Evolutionary conservation across 31 red algal genomes (phyloP).

Genomic region (Bonnemaisonia californica): DNA sequence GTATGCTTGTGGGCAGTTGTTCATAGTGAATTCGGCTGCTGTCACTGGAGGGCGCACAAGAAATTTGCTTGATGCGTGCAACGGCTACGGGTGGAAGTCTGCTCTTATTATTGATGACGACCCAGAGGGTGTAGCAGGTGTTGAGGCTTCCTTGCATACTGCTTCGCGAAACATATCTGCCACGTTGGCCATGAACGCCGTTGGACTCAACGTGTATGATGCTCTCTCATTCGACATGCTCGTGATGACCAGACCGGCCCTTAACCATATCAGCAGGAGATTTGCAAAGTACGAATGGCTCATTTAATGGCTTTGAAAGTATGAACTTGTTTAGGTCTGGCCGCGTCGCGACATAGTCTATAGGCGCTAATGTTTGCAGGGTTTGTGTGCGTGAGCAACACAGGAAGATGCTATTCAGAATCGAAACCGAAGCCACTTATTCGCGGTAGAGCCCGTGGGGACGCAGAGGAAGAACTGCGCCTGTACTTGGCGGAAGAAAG

Average conservation of each 20-base stretch:
- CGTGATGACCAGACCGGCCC: constrained; percentile 69
- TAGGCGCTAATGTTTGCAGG: too few species aligned
- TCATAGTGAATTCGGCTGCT: constrained; percentile 74
- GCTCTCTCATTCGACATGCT: constrained; percentile 74
- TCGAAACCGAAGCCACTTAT: constrained; percentile 19
- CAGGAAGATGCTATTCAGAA: constrained; percentile 25
- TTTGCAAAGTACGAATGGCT: constrained; percentile 73
- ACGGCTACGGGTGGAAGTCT: constrained; percentile 52
- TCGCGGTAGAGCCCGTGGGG: constrained; percentile 27
- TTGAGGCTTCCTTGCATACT: constrained; percentile 43
- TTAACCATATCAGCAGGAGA: constrained; percentile 60
- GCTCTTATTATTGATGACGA: constrained; percentile 69
- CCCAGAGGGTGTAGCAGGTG: constrained; percentile 27
- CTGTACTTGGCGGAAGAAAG: constrained; percentile 24
- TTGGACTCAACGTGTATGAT: constrained; percentile 89
- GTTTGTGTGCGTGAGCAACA: too few species aligned
- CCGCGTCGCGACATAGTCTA: too few species aligned
- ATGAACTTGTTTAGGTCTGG: too few species aligned
- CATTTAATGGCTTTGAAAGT: too few species aligned
- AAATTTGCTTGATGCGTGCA: constrained; percentile 27
- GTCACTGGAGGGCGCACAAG: constrained; percentile 34
- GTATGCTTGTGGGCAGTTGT: constrained; percentile 77
- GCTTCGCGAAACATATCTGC: constrained; percentile 60
- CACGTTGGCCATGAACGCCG: constrained; percentile 56
- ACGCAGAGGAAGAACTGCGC: constrained; percentile 9